Percentiles rank a stretch among this genome's conserved stretches.
Evolutionary conservation across 1,139 yeast species (phyloP).

Genomic region (Hemisphaericaspora subhashii): DNA sequence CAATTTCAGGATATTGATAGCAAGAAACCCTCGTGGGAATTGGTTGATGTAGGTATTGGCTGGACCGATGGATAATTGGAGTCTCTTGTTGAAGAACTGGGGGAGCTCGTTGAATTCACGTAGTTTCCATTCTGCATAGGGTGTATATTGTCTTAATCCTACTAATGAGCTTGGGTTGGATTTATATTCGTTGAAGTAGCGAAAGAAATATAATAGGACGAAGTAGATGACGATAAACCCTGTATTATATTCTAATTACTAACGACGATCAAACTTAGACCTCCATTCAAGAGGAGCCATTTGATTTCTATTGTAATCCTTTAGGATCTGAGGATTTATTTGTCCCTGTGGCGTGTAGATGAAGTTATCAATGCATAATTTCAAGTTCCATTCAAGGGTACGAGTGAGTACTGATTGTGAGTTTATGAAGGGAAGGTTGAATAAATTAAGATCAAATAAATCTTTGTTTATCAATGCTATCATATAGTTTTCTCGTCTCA

Average conservation of each 20-base stretch:
- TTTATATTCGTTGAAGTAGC: conserved; percentile 90
- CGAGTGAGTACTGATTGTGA: conserved; percentile 61
- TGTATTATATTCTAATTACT: too few relatives aligned
- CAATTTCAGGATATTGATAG: conserved; percentile 55
- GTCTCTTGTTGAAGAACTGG: conserved; percentile 78
- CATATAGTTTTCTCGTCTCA: conserved; percentile 92
- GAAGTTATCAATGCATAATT: conserved; percentile 82
- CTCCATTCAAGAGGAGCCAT: too few relatives aligned
- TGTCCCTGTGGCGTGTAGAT: conserved; percentile 85
- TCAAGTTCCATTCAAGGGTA: conserved; percentile 92
- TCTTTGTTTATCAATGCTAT: conserved; percentile 86
- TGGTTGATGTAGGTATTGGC: conserved; percentile 86
- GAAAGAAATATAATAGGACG: conserved; percentile 77
- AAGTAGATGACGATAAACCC: conserved; percentile 83
- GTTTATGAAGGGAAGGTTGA: conserved; percentile 29
- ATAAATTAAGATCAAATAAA: conserved; percentile 53
- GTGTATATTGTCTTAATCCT: conserved; percentile 81
- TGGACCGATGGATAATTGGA: conserved; percentile 73
- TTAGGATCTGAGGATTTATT: conserved; percentile 69
- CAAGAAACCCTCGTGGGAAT: conserved; percentile 78
- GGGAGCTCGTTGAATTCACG: conserved; percentile 91
- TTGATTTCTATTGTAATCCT: conserved; percentile 67
- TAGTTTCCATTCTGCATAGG: conserved; percentile 92
- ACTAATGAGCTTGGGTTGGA: conserved; percentile 84
- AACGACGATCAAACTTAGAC: too few relatives aligned